Conservation (phyloP, 163 green algal genomes). For the Scenedesmus sp. region DNA sequence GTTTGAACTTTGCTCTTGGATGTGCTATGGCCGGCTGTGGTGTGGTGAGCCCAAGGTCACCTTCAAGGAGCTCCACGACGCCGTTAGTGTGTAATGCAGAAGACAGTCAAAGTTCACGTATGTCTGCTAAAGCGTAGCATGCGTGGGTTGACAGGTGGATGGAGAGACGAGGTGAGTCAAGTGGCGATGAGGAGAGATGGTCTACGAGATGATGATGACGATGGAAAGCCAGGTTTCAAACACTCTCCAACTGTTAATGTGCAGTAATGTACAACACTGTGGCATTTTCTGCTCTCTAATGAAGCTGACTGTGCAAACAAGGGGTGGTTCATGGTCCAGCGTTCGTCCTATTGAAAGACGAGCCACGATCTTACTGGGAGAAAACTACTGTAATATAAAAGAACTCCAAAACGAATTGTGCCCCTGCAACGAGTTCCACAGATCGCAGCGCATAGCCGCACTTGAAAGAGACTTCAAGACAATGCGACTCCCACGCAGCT, state of each 20-base stretch:
- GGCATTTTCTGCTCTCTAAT: neutral
- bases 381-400: too few relatives aligned
- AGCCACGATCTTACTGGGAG: too few relatives aligned
- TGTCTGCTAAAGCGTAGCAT: too few relatives aligned
- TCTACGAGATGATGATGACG: neutral
- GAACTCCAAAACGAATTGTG: too few relatives aligned
- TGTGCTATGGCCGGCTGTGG: neutral
- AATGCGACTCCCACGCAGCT: too few relatives aligned
- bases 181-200: neutral
- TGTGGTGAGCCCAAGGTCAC: neutral
- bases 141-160: neutral
- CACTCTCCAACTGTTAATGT: neutral
- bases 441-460: too few relatives aligned
- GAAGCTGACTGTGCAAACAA: neutral
- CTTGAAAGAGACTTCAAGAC: too few relatives aligned
- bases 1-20: neutral
- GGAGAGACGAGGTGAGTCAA: neutral
- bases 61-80: neutral
- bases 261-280: neutral
- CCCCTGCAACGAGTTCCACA: too few relatives aligned
- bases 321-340: constrained; percentile 4
- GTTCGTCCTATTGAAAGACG: neutral
- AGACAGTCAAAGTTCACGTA: too few relatives aligned
- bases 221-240: neutral
- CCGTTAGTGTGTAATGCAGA: too few relatives aligned